A percentile compares a stretch with the other conserved stretches of the same genome.
These are phyloP conservation scores for Cystofilobasidium macerans DNA, from an alignment of 768 basidiomycete species.

Conservation along the genomic window DNA sequence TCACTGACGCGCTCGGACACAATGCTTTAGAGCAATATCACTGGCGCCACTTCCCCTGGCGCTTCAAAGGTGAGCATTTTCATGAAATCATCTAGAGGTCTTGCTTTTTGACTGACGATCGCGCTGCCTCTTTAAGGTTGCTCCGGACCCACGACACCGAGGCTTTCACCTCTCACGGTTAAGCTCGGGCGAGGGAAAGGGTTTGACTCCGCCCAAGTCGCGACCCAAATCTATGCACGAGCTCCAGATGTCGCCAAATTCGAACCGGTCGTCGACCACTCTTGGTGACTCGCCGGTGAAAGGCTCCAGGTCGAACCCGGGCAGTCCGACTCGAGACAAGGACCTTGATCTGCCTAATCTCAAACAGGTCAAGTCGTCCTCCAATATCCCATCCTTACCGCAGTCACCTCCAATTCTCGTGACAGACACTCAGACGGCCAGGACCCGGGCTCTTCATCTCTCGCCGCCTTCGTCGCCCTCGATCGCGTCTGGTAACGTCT, in stretches of 20 bases:
- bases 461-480: background rate
- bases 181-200: constrained; percentile 28
- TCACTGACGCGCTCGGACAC: background rate
- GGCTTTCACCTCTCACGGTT: constrained; percentile 60
- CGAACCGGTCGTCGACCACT: constrained; percentile 20
- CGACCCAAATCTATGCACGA: background rate
- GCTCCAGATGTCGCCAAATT: constrained; percentile 27
- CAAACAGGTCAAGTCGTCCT: background rate
- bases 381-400: background rate
- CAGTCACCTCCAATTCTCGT: constrained; percentile 4
- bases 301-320: constrained; percentile 9
- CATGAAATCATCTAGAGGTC: too few relatives aligned
- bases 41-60: constrained; percentile 51
- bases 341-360: background rate
- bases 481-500: background rate
- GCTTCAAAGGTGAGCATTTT: constrained; percentile 28
- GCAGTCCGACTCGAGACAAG: background rate
- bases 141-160: constrained; percentile 51
- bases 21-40: constrained; percentile 40
- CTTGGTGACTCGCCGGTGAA: constrained; percentile 7
- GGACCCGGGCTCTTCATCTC: background rate
- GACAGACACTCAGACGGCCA: constrained; percentile 14
- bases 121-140: constrained; percentile 31
- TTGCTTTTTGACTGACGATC: too few relatives aligned
- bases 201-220: constrained; percentile 19